Conservation (phyloP, 148 eudicot species). For the Silene uniflora region DNA sequence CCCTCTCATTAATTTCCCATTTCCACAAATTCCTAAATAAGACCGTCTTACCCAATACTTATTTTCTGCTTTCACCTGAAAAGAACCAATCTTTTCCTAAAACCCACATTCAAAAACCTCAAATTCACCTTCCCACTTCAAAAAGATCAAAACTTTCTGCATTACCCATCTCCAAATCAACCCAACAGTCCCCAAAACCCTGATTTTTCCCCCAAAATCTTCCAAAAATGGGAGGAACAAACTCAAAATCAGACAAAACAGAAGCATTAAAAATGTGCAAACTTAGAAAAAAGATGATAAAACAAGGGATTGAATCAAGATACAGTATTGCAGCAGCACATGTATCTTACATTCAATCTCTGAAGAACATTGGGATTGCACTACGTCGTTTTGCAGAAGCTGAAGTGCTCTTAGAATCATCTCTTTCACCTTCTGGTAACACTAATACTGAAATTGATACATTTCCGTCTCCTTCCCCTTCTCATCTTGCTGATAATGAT, state of each 20-base stretch:
- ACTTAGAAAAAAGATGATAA: slow-evolving; percentile 61
- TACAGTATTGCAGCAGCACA: slow-evolving; percentile 83
- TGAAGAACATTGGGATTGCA: slow-evolving; percentile 61
- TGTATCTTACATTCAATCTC: slow-evolving; percentile 65
- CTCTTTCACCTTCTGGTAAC: slow-evolving; percentile 29
- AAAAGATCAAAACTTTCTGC: slow-evolving; percentile 9
- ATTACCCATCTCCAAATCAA: background rate
- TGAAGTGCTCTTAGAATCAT: slow-evolving; percentile 51
- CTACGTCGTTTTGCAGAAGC: slow-evolving; percentile 75
- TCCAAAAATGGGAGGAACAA: slow-evolving; percentile 48
- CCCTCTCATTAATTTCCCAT: background rate
- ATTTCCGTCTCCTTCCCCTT: slow-evolving; percentile 59
- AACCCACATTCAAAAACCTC: background rate
- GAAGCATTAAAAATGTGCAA: slow-evolving; percentile 68
- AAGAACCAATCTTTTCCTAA: background rate
- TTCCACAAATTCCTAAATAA: too few species aligned
- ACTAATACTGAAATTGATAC: slow-evolving; percentile 53
- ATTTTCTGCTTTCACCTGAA: background rate
- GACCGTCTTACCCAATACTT: too few species aligned
- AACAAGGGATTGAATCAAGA: slow-evolving; percentile 75
- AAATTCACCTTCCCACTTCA: background rate
- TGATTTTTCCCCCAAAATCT: background rate
- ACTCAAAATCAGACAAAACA: slow-evolving; percentile 58
- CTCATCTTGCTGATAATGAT: slow-evolving; percentile 27
- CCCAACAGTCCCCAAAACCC: background rate